A percentile compares a stretch with the other conserved stretches of the same genome.
These are phyloP conservation scores for Phytophthora pini DNA, from an alignment of 352 stramenopile species.

Conservation along the genomic window DNA sequence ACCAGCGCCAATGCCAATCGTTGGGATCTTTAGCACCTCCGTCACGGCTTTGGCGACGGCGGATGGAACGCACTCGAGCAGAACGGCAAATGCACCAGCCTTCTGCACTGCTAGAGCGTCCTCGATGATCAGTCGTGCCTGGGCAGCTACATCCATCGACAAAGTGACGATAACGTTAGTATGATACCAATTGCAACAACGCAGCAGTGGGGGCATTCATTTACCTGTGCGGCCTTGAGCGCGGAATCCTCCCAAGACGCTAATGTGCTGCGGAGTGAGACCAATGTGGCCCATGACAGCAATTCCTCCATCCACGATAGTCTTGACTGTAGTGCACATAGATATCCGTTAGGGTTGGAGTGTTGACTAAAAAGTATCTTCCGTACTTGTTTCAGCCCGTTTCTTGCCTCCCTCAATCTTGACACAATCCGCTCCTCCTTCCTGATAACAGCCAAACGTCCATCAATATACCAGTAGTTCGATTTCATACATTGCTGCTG, in stretches of 20 bases:
- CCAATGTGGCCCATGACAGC: conserved; percentile 99
- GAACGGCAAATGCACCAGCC: conserved; percentile 95
- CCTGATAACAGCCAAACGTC: conserved; percentile 51
- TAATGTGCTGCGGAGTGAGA: conserved; percentile 96
- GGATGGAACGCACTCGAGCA: conserved; percentile 86
- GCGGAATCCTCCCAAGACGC: conserved; percentile 96
- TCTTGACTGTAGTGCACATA: conserved; percentile 53
- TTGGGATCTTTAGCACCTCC: conserved; percentile 96
- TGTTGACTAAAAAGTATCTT: not conserved
- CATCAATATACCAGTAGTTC: not conserved
- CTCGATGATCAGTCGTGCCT: conserved; percentile 94
- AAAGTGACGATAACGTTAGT: not conserved
- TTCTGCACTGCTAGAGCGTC: conserved; percentile 96
- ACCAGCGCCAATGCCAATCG: conserved; percentile 98
- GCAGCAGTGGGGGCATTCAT: not conserved
- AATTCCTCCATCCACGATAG: conserved; percentile 86
- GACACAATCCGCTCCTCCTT: conserved; percentile 97
- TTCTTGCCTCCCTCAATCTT: conserved; percentile 98
- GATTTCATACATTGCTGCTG: not conserved
- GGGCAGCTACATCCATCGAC: conserved; percentile 41
- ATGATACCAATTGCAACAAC: not conserved
- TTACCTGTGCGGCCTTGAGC: conserved; percentile 95
- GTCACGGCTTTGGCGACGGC: conserved; percentile 95
- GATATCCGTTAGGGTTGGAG: not conserved
- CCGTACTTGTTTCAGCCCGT: conserved; percentile 70